Percentiles rank a stretch among this genome's conserved stretches.
These are phyloP conservation scores for Alternaria arbusti DNA, from an alignment of 2,329 filamentous ascomycete species.

Conservation along the genomic window DNA sequence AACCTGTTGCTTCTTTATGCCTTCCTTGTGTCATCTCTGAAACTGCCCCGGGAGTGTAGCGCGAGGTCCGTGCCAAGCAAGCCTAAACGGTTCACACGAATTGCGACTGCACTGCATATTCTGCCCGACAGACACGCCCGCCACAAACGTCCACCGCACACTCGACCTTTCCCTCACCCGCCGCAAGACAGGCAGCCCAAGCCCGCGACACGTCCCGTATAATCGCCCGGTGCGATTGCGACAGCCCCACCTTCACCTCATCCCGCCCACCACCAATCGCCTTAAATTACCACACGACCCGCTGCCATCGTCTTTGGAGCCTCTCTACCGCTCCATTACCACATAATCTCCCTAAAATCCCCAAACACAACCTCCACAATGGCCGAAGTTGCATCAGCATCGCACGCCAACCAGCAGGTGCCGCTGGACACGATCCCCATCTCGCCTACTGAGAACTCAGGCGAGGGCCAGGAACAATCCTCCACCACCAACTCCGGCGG, in stretches of 20 bases:
- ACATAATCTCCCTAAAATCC: not conserved
- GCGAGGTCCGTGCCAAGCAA: conserved; percentile 12
- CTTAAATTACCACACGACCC: conserved; percentile 19
- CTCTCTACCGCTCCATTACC: conserved; percentile 1
- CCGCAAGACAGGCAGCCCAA: conserved; percentile 16
- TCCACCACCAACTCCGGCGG: conserved; percentile 50
- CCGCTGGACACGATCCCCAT: conserved; percentile 63
- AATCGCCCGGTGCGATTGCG: conserved; percentile 46
- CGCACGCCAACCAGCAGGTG: conserved; percentile 56
- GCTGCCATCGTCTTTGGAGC: conserved; percentile 8
- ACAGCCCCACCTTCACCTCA: conserved; percentile 25
- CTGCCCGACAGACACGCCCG: conserved; percentile 26
- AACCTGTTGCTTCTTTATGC: conserved; percentile 13
- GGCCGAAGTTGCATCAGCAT: conserved; percentile 46
- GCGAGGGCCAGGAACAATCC: conserved; percentile 48
- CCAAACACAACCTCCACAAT: conserved; percentile 29
- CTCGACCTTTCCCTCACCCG: conserved; percentile 18
- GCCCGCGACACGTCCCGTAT: conserved; percentile 30
- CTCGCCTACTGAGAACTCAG: conserved; percentile 57
- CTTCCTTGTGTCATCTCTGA: conserved; percentile 13
- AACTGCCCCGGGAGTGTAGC: conserved; percentile 18
- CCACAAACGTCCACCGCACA: conserved; percentile 19
- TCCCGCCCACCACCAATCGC: conserved; percentile 23
- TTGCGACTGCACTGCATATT: conserved; percentile 33
- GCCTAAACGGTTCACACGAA: conserved; percentile 21